Evolutionary conservation across 345 rosid species (phyloP).

Genomic region (Eucalyptus erythrocorys): DNA sequence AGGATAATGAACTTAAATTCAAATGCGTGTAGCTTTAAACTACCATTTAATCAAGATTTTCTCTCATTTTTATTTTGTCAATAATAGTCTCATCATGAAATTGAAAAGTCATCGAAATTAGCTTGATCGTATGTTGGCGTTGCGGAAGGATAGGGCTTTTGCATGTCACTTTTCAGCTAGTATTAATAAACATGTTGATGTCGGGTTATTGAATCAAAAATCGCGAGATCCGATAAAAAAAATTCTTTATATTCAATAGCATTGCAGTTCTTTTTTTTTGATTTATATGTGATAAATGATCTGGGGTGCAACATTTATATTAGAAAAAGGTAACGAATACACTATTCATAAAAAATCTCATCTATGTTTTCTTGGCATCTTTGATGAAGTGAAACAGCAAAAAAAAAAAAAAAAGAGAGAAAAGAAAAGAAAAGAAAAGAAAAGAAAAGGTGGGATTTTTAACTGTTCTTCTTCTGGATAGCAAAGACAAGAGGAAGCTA

Average conservation of each 20-base stretch:
- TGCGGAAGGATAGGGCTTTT: background rate
- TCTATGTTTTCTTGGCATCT: background rate
- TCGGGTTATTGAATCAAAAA: rapidly evolving
- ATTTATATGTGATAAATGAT: rapidly evolving
- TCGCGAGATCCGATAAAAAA: rapidly evolving
- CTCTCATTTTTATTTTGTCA: background rate
- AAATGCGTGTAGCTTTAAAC: background rate
- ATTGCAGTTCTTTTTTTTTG: background rate
- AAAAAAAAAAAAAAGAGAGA: background rate
- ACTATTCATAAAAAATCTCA: background rate
- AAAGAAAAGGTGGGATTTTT: background rate
- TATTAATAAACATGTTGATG: background rate
- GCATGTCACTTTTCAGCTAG: background rate
- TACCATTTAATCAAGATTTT: background rate
- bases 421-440: background rate
- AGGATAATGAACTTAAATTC: background rate
- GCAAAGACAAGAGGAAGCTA: background rate
- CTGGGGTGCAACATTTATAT: background rate
- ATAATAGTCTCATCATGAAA: background rate
- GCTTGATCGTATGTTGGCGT: background rate
- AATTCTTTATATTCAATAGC: rapidly evolving
- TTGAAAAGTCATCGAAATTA: background rate
- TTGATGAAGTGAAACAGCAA: background rate
- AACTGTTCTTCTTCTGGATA: background rate
- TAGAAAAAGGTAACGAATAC: background rate